These are phyloP conservation scores for Thelonectria rubi DNA, from an alignment of 2,329 filamentous ascomycete species.

Conservation along the genomic window DNA sequence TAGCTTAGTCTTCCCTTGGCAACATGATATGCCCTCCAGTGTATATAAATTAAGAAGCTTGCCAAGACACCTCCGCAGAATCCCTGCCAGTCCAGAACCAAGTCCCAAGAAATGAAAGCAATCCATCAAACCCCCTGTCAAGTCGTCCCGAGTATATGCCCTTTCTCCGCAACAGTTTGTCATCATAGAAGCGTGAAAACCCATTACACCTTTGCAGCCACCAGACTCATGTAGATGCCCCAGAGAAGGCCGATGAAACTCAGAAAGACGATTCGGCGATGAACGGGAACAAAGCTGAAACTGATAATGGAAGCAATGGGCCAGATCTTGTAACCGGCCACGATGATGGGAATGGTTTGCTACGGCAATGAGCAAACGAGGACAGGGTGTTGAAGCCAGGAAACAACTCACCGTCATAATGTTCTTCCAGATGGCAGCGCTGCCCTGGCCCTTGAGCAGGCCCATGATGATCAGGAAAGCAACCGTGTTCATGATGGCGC, in stretches of 20 bases:
- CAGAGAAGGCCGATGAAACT: slow-evolving; percentile 59
- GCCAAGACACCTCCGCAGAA: too few species aligned
- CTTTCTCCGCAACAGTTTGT: too few species aligned
- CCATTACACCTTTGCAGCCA: slow-evolving; percentile 52
- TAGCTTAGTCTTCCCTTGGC: too few species aligned
- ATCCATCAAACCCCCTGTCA: too few species aligned
- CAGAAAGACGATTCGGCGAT: slow-evolving; percentile 59
- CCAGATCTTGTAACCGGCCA: slow-evolving; percentile 62
- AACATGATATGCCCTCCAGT: too few species aligned
- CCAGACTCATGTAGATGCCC: slow-evolving; percentile 62
- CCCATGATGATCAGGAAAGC: slow-evolving; percentile 60
- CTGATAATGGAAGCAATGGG: slow-evolving; percentile 61
- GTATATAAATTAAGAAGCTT: too few species aligned
- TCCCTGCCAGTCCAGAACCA: too few species aligned
- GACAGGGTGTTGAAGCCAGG: not conserved
- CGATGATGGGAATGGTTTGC: slow-evolving; percentile 58
- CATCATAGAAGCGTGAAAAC: not conserved
- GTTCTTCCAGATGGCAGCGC: slow-evolving; percentile 50
- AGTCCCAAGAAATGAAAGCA: not conserved
- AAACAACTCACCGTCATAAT: slow-evolving; percentile 46
- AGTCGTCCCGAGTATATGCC: too few species aligned
- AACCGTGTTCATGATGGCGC: slow-evolving; percentile 57
- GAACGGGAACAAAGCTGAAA: slow-evolving; percentile 60
- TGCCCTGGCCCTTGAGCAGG: slow-evolving; percentile 52
- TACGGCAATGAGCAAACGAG: slow-evolving; percentile 29